Percentiles rank a stretch among this genome's conserved stretches.
Conservation (phyloP, 2,329 filamentous ascomycete species). For the Didymella arachidicola region DNA sequence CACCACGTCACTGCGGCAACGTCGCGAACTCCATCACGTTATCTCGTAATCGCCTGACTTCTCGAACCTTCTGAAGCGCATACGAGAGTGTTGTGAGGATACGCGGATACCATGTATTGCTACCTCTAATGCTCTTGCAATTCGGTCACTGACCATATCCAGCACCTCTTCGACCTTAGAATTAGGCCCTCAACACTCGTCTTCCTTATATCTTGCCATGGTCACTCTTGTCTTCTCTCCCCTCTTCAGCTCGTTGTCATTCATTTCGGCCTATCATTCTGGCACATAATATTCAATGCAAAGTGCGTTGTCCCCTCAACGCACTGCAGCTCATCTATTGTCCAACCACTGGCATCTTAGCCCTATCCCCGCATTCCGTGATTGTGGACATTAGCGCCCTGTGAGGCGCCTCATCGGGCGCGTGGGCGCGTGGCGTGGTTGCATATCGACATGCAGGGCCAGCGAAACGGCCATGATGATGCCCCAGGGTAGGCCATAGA, state of each 20-base stretch:
- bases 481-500: conserved; percentile 13
- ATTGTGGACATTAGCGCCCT: conserved; percentile 22
- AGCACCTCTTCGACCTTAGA: neutral
- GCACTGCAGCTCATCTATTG: conserved; percentile 24
- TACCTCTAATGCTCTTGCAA: neutral
- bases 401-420: conserved; percentile 22
- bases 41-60: conserved; percentile 12
- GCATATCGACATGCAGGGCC: conserved; percentile 38
- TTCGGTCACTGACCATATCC: neutral
- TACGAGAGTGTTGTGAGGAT: conserved; percentile 1
- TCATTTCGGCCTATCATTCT: neutral
- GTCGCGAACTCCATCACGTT: conserved; percentile 7
- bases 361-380: conserved; percentile 31
- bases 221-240: neutral
- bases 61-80: conserved; percentile 6
- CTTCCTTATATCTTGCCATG: too few species aligned
- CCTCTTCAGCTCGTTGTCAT: neutral
- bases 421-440: conserved; percentile 35
- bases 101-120: neutral
- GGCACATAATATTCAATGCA: conserved; percentile 33
- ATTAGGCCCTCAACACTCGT: neutral
- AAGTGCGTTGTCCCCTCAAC: conserved; percentile 43
- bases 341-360: conserved; percentile 25
- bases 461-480: conserved; percentile 35
- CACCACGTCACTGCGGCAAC: conserved; percentile 21